Evolutionary conservation across 306 rosid species (phyloP).

Genomic region (Begonia loranthoides): DNA sequence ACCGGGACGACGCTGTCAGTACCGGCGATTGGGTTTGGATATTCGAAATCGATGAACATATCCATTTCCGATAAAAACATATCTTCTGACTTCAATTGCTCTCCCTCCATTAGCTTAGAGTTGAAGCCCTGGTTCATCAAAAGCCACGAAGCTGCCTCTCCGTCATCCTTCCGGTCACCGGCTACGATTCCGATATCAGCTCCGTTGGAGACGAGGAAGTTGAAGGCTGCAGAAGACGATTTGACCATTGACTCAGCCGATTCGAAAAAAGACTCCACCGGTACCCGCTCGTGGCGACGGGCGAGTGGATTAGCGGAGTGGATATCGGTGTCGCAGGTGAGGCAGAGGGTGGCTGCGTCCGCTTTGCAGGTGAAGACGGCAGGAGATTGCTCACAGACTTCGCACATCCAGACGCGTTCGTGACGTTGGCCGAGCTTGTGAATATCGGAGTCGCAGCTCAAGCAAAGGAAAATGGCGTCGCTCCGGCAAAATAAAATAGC

Average conservation of each 20-base stretch:
- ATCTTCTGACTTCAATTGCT: conserved; percentile 38
- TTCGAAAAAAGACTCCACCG: conserved; percentile 67
- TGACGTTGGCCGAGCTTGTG: conserved; percentile 55
- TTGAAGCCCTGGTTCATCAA: conserved; percentile 31
- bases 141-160: conserved; percentile 21
- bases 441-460: conserved; percentile 50
- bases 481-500: conserved; percentile 57
- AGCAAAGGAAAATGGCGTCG: conserved; percentile 59
- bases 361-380: conserved; percentile 89
- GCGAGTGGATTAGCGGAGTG: conserved; percentile 90
- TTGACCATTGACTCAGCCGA: conserved; percentile 36
- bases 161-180: conserved; percentile 11
- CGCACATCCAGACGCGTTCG: conserved; percentile 86
- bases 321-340: conserved; percentile 76
- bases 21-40: conserved; percentile 29
- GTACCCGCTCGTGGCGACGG: conserved; percentile 76
- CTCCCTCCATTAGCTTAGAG: conserved; percentile 33
- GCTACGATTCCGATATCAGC: conserved; percentile 2
- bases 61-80: conserved; percentile 55
- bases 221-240: conserved; percentile 21
- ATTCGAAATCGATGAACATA: conserved; percentile 61
- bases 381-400: conserved; percentile 87
- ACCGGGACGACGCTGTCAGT: conserved; percentile 82
- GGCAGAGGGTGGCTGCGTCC: conserved; percentile 77
- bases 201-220: conserved; percentile 19